These are phyloP conservation scores for Lecanicillium sp. DNA, from an alignment of 2,329 filamentous ascomycete genomes.

Conservation along the genomic window DNA sequence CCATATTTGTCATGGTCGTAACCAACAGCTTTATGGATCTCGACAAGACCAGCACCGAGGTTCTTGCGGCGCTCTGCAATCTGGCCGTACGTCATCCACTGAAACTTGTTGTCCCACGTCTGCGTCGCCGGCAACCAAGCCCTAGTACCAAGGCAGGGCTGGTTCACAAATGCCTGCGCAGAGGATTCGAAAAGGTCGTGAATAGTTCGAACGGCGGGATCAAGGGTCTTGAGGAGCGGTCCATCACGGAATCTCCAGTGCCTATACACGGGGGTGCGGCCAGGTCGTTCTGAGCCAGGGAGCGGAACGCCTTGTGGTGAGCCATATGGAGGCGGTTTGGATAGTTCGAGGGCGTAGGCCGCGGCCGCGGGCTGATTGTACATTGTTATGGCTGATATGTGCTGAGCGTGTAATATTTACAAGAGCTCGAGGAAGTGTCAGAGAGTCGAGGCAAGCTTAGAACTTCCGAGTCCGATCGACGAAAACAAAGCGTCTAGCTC, in stretches of 20 bases:
- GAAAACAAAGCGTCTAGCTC: no score
- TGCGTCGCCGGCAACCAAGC: constrained; percentile 65
- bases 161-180: constrained; percentile 50
- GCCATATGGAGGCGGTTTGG: constrained; percentile 59
- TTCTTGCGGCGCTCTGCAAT: constrained; percentile 65
- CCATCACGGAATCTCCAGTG: constrained; percentile 71
- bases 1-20: constrained; percentile 59
- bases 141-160: constrained; percentile 64
- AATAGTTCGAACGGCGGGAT: constrained; percentile 56
- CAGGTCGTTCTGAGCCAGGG: constrained; percentile 64
- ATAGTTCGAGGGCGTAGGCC: constrained; percentile 39
- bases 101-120: constrained; percentile 59
- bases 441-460: no score
- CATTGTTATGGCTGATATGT: constrained; percentile 16
- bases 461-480: no score
- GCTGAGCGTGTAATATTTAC: no score
- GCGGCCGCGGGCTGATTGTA: constrained; percentile 16
- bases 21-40: constrained; percentile 63
- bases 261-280: constrained; percentile 70
- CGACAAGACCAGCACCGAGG: constrained; percentile 69
- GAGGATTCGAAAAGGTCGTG: constrained; percentile 68
- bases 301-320: constrained; percentile 71
- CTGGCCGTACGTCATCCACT: constrained; percentile 70
- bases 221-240: constrained; percentile 56
- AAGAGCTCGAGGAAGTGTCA: no score